Percentiles rank a stretch among this genome's conserved stretches.
phyloP scores from a whole-genome alignment of 1,284 basidiomycete species.

The Ceratobasidium sp. region DNA sequence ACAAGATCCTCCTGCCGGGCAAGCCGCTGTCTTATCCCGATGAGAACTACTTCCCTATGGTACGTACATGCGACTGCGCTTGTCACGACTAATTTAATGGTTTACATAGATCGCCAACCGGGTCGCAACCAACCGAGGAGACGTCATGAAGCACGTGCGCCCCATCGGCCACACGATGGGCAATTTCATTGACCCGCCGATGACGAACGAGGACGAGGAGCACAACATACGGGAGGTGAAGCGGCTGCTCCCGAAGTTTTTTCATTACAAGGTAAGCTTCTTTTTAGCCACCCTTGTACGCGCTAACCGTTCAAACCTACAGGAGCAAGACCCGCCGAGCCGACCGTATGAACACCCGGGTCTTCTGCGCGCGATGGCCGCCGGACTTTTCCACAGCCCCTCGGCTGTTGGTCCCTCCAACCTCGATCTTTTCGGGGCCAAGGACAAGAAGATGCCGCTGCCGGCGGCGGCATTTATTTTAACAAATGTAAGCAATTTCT shows the following conservation, averaged over 20 bases:
- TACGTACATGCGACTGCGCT: background rate
- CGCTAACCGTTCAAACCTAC: background rate
- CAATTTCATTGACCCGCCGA: background rate
- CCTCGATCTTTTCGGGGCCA: background rate
- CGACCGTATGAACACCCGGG: background rate
- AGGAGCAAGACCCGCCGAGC: background rate
- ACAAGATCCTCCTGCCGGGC: background rate
- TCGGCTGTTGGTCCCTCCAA: background rate
- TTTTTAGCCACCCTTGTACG: background rate
- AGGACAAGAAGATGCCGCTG: background rate
- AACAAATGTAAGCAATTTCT: background rate
- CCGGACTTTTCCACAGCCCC: background rate
- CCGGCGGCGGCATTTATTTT: background rate
- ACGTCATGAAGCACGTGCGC: background rate
- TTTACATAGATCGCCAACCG: slow-evolving; percentile 1
- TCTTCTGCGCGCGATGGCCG: background rate
- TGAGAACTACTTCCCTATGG: background rate
- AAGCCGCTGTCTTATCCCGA: background rate
- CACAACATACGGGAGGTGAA: background rate
- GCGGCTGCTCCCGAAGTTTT: background rate
- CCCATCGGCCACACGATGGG: background rate
- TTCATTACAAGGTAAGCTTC: background rate
- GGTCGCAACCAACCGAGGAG: background rate
- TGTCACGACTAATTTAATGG: background rate
- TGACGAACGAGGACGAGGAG: background rate